Percentiles rank a stretch among this genome's conserved stretches.
These are phyloP conservation scores for Leishmania amazonensis DNA, from an alignment of 208 protist species.

Conservation along the genomic window DNA sequence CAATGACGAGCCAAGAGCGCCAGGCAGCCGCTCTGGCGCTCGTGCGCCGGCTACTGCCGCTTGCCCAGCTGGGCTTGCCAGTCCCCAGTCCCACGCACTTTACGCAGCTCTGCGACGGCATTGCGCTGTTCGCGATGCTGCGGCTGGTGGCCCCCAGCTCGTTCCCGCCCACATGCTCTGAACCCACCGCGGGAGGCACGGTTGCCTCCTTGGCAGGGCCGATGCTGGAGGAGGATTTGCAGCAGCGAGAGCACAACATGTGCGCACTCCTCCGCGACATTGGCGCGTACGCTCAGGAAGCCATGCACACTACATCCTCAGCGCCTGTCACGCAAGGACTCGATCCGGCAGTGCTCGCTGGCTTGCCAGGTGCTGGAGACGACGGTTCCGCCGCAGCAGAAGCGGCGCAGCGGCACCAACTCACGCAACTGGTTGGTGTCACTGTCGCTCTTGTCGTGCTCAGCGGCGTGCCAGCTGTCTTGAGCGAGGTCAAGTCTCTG, in stretches of 20 bases:
- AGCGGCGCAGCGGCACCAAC: conserved; percentile 9
- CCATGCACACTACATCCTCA: conserved; percentile 28
- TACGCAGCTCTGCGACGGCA: conserved; percentile 43
- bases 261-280: conserved; percentile 42
- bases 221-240: conserved; percentile 7
- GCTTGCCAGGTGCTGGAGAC: conserved; percentile 13
- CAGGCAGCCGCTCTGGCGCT: conserved; percentile 32
- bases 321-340: conserved; percentile 32
- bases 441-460: conserved; percentile 65
- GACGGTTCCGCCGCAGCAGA: background rate
- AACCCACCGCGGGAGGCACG: conserved; percentile 10
- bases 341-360: conserved; percentile 27
- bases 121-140: conserved; percentile 46
- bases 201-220: conserved; percentile 2
- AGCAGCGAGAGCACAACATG: conserved; percentile 48
- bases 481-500: conserved; percentile 48
- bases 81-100: conserved; percentile 26
- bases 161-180: conserved; percentile 38
- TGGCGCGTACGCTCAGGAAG: conserved; percentile 43
- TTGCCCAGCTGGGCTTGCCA: conserved; percentile 8
- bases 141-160: conserved; percentile 33
- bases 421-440: conserved; percentile 38
- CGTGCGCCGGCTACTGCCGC: conserved; percentile 25
- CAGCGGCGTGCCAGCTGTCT: conserved; percentile 38
- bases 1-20: conserved; percentile 9